Conservation (phyloP, 1,284 basidiomycete species). For the Cryptococcus maquisensis region DNA sequence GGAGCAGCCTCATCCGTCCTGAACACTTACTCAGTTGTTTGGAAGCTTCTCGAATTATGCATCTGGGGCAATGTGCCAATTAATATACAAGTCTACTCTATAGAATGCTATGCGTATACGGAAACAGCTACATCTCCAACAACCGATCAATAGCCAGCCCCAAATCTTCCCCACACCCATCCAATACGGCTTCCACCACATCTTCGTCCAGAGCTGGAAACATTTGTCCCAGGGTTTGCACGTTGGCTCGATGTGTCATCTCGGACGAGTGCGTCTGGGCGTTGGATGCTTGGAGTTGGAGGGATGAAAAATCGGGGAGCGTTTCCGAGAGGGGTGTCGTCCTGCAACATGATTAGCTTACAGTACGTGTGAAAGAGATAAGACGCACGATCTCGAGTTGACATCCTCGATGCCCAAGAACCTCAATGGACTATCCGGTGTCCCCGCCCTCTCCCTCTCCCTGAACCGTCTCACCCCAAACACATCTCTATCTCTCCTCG, state of each 20-base stretch:
- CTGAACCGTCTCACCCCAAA: slow-evolving; percentile 11
- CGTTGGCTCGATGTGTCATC: slow-evolving; percentile 20
- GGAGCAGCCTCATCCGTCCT: too few relatives aligned
- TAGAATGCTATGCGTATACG: neutral
- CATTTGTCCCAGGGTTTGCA: slow-evolving; percentile 73
- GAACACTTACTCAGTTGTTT: too few relatives aligned
- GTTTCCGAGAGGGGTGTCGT: slow-evolving; percentile 20
- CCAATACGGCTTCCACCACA: slow-evolving; percentile 77
- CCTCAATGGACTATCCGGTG: slow-evolving; percentile 17
- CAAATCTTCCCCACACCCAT: slow-evolving; percentile 80
- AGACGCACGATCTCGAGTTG: slow-evolving; percentile 24
- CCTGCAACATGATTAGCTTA: slow-evolving; percentile 7
- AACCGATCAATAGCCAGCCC: slow-evolving; percentile 75
- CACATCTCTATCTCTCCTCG: slow-evolving; percentile 9
- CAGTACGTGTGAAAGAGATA: neutral
- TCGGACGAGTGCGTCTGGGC: slow-evolving; percentile 20
- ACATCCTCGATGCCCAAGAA: slow-evolving; percentile 5
- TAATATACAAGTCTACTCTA: neutral
- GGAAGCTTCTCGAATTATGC: neutral
- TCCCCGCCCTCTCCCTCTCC: neutral
- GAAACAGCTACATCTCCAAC: slow-evolving; percentile 22
- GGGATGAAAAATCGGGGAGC: slow-evolving; percentile 23
- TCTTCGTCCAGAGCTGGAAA: slow-evolving; percentile 77
- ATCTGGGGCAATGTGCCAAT: neutral
- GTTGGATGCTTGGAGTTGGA: slow-evolving; percentile 27